Evolutionary conservation across 192 early-diverging fungal species (phyloP).

Genomic region (Mortierella hygrophila): DNA sequence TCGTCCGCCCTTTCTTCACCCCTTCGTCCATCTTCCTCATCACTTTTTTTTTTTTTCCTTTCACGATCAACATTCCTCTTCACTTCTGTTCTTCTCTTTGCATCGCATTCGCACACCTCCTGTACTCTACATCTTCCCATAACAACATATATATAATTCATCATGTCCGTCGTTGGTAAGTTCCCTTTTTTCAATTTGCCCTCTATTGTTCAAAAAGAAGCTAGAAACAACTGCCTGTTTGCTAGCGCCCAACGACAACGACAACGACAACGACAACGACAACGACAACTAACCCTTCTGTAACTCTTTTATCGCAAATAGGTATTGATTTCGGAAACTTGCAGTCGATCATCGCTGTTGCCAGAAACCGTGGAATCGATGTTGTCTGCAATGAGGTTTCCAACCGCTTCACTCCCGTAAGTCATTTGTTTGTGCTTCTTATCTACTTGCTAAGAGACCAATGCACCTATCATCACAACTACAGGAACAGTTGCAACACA

Average conservation of each 20-base stretch:
- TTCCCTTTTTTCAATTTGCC: background rate
- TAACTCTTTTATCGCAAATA: constrained; percentile 30
- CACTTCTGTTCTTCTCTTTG: background rate
- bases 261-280: background rate
- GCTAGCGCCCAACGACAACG: background rate
- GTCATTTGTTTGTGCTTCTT: constrained; percentile 41
- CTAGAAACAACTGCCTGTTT: background rate
- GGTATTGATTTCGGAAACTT: constrained; percentile 98
- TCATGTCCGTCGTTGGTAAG: constrained; percentile 57
- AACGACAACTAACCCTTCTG: background rate
- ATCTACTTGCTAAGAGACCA: background rate
- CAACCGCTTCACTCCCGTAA: constrained; percentile 95
- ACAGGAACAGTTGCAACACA: background rate
- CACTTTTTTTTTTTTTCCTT: background rate
- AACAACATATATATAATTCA: constrained; percentile 9
- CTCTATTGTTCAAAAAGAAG: background rate
- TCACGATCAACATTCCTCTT: constrained; percentile 1
- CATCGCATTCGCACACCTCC: constrained; percentile 13
- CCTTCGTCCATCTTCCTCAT: background rate
- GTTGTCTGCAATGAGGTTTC: constrained; percentile 97
- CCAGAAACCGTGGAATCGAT: constrained; percentile 98
- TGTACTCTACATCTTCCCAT: constrained; percentile 4
- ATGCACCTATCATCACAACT: background rate
- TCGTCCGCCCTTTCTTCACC: background rate
- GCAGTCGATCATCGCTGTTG: constrained; percentile 96